Evolutionary conservation across 1,284 basidiomycete genomes (phyloP).

Genomic region (Ganoderma lucidum): DNA sequence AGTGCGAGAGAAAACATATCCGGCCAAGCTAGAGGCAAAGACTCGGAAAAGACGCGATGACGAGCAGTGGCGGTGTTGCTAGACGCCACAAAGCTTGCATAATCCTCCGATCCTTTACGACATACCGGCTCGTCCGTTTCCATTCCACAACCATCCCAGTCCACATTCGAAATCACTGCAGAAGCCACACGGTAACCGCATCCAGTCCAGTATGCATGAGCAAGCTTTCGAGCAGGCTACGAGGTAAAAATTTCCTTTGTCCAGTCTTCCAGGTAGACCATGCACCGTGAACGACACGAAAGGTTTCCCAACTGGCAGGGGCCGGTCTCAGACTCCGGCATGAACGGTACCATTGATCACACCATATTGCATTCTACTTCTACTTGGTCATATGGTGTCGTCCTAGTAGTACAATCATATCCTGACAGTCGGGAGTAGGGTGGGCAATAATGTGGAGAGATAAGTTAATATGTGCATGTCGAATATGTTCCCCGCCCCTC

Average conservation of each 20-base stretch:
- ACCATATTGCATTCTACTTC: background rate
- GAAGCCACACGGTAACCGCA: background rate
- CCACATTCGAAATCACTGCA: background rate
- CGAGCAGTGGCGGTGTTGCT: conserved; percentile 7
- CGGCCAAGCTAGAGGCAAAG: background rate
- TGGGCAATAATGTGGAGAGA: background rate
- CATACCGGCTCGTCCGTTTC: background rate
- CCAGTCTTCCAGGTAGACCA: background rate
- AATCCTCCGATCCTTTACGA: conserved; percentile 18
- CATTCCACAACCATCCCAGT: background rate
- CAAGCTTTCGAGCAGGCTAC: background rate
- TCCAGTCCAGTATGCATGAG: background rate
- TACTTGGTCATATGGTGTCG: conserved; percentile 1
- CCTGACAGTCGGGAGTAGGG: background rate
- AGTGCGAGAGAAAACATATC: background rate
- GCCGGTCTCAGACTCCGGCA: background rate
- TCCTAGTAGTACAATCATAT: background rate
- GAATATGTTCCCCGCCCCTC: background rate
- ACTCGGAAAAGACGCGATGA: background rate
- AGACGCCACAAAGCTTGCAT: conserved; percentile 19
- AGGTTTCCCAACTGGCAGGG: background rate
- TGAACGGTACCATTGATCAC: background rate
- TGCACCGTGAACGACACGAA: too few species aligned
- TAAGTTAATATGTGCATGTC: background rate
- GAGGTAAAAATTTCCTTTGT: background rate